Percentiles rank a stretch among this genome's conserved stretches.
Evolutionary conservation across 768 basidiomycete species (phyloP).

Genomic region (Boletus insuetus): DNA sequence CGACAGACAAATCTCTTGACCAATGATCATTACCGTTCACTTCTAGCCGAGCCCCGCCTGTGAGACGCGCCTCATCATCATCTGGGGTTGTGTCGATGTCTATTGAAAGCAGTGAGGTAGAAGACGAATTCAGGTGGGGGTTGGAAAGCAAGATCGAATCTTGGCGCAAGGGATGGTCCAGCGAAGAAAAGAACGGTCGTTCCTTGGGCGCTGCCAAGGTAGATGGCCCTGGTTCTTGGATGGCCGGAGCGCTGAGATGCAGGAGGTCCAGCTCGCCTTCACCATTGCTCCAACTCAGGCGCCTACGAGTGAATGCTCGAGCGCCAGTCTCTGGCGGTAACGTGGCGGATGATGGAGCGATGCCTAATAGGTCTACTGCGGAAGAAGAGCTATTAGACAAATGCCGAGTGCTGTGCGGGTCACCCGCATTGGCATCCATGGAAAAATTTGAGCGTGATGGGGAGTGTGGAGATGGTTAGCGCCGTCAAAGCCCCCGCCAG

Average conservation of each 20-base stretch:
- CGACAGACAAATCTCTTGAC: slow-evolving; percentile 28
- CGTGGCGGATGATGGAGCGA: slow-evolving; percentile 35
- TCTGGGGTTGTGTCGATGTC: slow-evolving; percentile 43
- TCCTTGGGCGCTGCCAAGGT: slow-evolving; percentile 29
- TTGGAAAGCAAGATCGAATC: slow-evolving; percentile 39
- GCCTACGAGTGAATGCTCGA: slow-evolving; percentile 43
- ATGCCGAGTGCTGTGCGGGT: slow-evolving; percentile 5
- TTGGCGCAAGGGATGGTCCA: slow-evolving; percentile 32
- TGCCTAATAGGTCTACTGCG: slow-evolving; percentile 48
- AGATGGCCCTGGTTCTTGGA: slow-evolving; percentile 19
- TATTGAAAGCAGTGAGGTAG: slow-evolving; percentile 46
- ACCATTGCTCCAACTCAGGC: slow-evolving; percentile 56
- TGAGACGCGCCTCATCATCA: slow-evolving; percentile 60
- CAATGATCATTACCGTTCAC: slow-evolving; percentile 27
- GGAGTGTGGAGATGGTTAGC: not conserved
- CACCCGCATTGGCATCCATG: slow-evolving; percentile 14
- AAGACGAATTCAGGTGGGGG: slow-evolving; percentile 48
- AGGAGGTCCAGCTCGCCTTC: slow-evolving; percentile 49
- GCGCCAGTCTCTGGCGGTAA: slow-evolving; percentile 30
- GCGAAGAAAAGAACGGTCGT: slow-evolving; percentile 46
- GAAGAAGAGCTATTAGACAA: slow-evolving; percentile 47
- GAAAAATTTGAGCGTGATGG: not conserved
- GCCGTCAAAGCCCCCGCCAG: too few relatives aligned
- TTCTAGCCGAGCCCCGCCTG: slow-evolving; percentile 39
- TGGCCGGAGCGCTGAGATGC: slow-evolving; percentile 9